Conservation (phyloP, 176 grass and related monocot species). For the Bonia amplexicaulis region DNA sequence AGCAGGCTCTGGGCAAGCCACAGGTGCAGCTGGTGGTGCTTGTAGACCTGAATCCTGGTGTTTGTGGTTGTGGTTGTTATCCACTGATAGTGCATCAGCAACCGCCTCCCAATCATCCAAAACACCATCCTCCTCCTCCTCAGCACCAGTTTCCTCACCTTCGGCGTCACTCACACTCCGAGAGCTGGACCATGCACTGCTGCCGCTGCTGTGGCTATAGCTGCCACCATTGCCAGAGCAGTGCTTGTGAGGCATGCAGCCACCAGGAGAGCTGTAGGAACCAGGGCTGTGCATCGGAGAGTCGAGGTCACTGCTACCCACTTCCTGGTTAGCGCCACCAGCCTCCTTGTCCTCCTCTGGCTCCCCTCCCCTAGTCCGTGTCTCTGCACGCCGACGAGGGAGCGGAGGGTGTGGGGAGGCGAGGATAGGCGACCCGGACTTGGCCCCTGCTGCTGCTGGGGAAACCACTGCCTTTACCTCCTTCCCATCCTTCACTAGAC, state of each 20-base stretch:
- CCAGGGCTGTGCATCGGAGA: constrained; percentile 43
- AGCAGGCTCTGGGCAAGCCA: neutral
- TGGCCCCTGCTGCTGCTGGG: constrained; percentile 40
- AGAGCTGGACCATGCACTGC: constrained; percentile 68
- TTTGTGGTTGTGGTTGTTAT: constrained; percentile 16
- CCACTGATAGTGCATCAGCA: constrained; percentile 54
- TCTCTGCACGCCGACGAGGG: constrained; percentile 35
- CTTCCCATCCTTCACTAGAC: constrained; percentile 45
- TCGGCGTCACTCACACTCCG: constrained; percentile 69
- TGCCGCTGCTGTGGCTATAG: constrained; percentile 52
- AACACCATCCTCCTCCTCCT: constrained; percentile 59
- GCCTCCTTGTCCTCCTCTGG: constrained; percentile 27
- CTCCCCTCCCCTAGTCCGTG: constrained; percentile 28
- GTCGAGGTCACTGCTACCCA: constrained; percentile 48
- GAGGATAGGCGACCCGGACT: constrained; percentile 40
- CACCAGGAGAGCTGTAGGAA: constrained; percentile 29
- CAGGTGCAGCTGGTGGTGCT: neutral
- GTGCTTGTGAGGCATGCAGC: neutral
- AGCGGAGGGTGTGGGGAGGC: constrained; percentile 46
- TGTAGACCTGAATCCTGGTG: constrained; percentile 23
- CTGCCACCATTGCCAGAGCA: constrained; percentile 24
- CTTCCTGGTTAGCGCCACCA: constrained; percentile 8
- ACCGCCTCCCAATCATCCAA: constrained; percentile 92
- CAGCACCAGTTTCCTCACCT: constrained; percentile 44
- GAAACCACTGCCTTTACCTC: constrained; percentile 30